phyloP scores from a whole-genome alignment of 148 eudicot species.

The Rhododendron henanense region DNA sequence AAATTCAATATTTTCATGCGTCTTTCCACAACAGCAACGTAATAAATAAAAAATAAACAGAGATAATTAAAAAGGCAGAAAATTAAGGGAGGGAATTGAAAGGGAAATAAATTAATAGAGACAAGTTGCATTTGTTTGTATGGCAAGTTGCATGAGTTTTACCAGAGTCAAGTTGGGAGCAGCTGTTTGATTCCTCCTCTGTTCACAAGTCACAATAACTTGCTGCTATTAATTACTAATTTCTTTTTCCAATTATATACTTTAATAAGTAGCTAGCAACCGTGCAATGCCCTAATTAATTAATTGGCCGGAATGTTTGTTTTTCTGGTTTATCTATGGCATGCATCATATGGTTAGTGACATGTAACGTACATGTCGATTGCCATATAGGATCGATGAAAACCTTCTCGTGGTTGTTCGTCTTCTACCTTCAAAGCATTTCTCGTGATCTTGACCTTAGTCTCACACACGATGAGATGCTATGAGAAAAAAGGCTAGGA shows the following conservation, averaged over 20 bases:
- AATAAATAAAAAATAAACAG: neutral
- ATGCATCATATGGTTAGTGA: too few relatives aligned
- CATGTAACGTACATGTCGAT: too few relatives aligned
- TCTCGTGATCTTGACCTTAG: too few relatives aligned
- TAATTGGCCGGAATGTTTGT: neutral
- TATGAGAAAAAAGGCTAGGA: too few relatives aligned
- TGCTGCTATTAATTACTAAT: neutral
- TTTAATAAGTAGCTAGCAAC: neutral
- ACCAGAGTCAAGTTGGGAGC: neutral
- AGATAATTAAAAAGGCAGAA: neutral
- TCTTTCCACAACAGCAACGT: neutral
- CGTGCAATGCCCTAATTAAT: neutral
- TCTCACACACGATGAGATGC: too few relatives aligned
- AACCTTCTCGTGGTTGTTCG: too few relatives aligned
- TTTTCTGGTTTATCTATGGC: neutral
- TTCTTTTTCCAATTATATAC: too few relatives aligned
- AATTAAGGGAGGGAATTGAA: neutral
- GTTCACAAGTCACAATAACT: neutral
- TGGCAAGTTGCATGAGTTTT: neutral
- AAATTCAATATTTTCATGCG: neutral
- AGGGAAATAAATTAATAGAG: neutral
- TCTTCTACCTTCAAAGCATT: too few relatives aligned
- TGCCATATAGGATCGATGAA: too few relatives aligned
- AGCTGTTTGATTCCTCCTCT: neutral
- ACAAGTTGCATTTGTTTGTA: neutral